Base-by-base conservation (phyloP, 164 flowering plant species). In the Macadamia integrifolia region DNA sequence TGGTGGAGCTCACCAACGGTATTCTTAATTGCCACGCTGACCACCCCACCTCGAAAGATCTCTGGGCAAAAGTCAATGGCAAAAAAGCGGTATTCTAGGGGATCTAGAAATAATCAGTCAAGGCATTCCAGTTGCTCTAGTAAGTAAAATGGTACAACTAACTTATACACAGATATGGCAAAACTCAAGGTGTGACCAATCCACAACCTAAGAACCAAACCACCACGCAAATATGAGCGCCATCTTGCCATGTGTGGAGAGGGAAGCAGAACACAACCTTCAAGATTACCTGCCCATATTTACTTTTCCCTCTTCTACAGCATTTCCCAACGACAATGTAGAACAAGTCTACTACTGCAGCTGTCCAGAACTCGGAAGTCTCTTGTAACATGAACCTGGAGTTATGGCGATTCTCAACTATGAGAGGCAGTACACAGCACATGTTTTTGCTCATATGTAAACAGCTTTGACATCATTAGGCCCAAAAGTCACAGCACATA, bases 401-500 rank as follows among this genome's bases (percentile, higher is more conserved):
- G 57, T 23, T 13, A 32, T 13, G 6, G 55, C 40, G 13, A 28
- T 4, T 62, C 59, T 17, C 49, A n/a, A 14, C 31, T 5, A 2
- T 64, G 57, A 53, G 32, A 43, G 15, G 53, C 30, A 30, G 57
- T 17, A 6, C 50, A 49, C 42, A n/a, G 35, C 10, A 7, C n/a
- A 28, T 12, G 11, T 3, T 6, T 31, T 32, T 32, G 31, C 50
- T 90, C 82, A 94, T 44, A 95, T 86, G 79, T 92, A 95, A 58
- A 95, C 88, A 10, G 93, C 83, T 69, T 91, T 93, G 17, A 95
- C 95, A 77, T 95, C 98, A 72, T 93, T 89, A 31, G 81, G 79
- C 29, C 99, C 91, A 66, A 95, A 95, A 74, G 86, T 91, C 29
- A 88, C 75, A 10, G 84, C 65, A 76, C 98, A 95, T 0, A 72